A percentile compares a stretch with the other conserved stretches of the same genome.
Evolutionary conservation across 1,284 basidiomycete species (phyloP).

Genomic region (Marasmius oreades): DNA sequence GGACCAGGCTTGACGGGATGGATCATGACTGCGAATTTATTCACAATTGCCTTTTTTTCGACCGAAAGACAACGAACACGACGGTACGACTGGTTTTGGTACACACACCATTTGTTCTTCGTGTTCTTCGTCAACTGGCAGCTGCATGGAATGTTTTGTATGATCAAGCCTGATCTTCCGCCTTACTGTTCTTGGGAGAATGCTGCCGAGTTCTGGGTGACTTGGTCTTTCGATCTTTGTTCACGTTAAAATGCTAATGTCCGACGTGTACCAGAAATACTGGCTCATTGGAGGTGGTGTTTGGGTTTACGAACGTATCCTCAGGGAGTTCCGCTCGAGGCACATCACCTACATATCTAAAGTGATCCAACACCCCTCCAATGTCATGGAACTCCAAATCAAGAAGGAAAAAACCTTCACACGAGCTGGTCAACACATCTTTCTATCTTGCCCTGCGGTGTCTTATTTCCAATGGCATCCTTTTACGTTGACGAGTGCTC

Average conservation of each 20-base stretch:
- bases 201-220: slow-evolving; percentile 91
- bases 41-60: slow-evolving; percentile 79
- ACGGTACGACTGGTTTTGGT: slow-evolving; percentile 87
- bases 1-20: slow-evolving; percentile 91
- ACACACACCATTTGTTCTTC: slow-evolving; percentile 85
- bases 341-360: slow-evolving; percentile 89
- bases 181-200: slow-evolving; percentile 80
- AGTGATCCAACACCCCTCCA: slow-evolving; percentile 89
- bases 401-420: slow-evolving; percentile 86
- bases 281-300: slow-evolving; percentile 86
- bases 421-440: slow-evolving; percentile 86
- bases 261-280: slow-evolving; percentile 54
- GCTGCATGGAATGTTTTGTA: slow-evolving; percentile 92
- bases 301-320: slow-evolving; percentile 81
- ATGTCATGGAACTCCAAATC: slow-evolving; percentile 89
- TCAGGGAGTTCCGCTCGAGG: slow-evolving; percentile 83
- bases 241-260: slow-evolving; percentile 7
- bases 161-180: slow-evolving; percentile 85
- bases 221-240: slow-evolving; percentile 22
- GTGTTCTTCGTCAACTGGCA: slow-evolving; percentile 91
- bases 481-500: slow-evolving; percentile 87
- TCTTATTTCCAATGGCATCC: slow-evolving; percentile 95
- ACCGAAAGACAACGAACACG: slow-evolving; percentile 72
- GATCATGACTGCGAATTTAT: slow-evolving; percentile 78
- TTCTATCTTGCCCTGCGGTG: slow-evolving; percentile 81